These are phyloP conservation scores for Iberis pinnata DNA, from an alignment of 345 rosid species.

Conservation along the genomic window DNA sequence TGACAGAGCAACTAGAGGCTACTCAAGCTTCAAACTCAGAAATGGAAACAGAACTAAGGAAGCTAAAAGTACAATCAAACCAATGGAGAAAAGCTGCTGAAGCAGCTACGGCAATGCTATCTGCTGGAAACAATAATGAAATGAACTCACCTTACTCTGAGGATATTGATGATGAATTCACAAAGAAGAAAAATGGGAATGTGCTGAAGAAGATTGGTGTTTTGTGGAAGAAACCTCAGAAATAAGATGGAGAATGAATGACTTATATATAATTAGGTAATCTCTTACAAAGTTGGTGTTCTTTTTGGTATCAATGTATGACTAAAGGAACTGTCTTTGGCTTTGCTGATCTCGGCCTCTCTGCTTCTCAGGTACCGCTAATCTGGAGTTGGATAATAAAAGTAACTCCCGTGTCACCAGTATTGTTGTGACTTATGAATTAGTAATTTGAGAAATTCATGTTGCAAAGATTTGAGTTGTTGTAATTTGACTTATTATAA, in stretches of 20 bases:
- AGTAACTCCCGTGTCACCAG: constrained; percentile 13
- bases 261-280: not conserved
- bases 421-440: constrained; percentile 26
- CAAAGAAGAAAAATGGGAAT: constrained; percentile 90
- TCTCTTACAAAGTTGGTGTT: no score
- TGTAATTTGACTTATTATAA: no score
- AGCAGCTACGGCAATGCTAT: constrained; percentile 88
- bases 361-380: no score
- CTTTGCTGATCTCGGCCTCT: no score
- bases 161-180: constrained; percentile 66
- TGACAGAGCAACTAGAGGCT: constrained; percentile 73
- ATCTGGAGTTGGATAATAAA: constrained; percentile 18
- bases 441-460: constrained; percentile 16
- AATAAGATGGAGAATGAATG: constrained; percentile 33
- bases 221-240: constrained; percentile 92
- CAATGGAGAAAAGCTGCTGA: constrained; percentile 99
- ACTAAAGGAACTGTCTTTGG: no score
- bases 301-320: no score
- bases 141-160: constrained; percentile 47
- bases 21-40: constrained; percentile 62
- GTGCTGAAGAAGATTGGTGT: constrained; percentile 93
- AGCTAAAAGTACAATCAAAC: constrained; percentile 88
- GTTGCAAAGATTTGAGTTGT: constrained; percentile 13
- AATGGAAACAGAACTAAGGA: constrained; percentile 72
- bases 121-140: constrained; percentile 55